These are phyloP conservation scores for Rubroboletus pulcherrimus DNA, from an alignment of 768 basidiomycete genomes.

Conservation along the genomic window DNA sequence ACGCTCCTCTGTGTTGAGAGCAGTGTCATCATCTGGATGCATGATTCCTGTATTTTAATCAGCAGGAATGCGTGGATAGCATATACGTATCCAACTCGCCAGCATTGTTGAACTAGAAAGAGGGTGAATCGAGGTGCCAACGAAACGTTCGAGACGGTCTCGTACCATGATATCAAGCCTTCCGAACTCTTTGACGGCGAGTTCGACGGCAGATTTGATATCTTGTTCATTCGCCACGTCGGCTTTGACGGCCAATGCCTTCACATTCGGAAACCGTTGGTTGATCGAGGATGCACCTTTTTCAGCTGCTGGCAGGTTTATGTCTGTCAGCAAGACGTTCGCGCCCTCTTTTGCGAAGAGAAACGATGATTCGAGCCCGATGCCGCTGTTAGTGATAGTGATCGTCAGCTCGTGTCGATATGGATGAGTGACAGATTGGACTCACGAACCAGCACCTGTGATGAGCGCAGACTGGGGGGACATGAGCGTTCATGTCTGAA, in stretches of 20 bases:
- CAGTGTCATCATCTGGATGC: constrained; percentile 94
- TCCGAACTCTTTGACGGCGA: constrained; percentile 82
- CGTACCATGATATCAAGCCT: constrained; percentile 91
- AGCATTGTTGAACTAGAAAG: constrained; percentile 84
- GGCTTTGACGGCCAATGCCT: constrained; percentile 64
- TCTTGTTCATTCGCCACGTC: constrained; percentile 91
- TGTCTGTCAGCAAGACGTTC: constrained; percentile 83
- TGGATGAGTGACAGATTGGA: constrained; percentile 4
- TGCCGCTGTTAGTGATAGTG: constrained; percentile 57
- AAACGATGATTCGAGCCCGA: constrained; percentile 93
- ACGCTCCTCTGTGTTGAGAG: constrained; percentile 91
- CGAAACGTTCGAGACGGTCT: neutral
- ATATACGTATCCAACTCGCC: constrained; percentile 38
- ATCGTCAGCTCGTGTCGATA: constrained; percentile 8
- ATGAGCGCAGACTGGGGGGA: constrained; percentile 62
- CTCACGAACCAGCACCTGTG: constrained; percentile 88
- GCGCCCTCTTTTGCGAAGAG: constrained; percentile 95
- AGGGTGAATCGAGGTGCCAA: neutral
- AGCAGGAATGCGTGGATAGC: neutral
- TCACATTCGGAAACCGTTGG: constrained; percentile 64
- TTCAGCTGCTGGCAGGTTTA: constrained; percentile 74
- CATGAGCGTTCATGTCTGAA: constrained; percentile 8
- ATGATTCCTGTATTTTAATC: constrained; percentile 70
- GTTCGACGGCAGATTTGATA: constrained; percentile 76
- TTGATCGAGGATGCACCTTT: constrained; percentile 61